phyloP scores from a whole-genome alignment of 805 yeast genomes.

The Clavispora fructus region DNA sequence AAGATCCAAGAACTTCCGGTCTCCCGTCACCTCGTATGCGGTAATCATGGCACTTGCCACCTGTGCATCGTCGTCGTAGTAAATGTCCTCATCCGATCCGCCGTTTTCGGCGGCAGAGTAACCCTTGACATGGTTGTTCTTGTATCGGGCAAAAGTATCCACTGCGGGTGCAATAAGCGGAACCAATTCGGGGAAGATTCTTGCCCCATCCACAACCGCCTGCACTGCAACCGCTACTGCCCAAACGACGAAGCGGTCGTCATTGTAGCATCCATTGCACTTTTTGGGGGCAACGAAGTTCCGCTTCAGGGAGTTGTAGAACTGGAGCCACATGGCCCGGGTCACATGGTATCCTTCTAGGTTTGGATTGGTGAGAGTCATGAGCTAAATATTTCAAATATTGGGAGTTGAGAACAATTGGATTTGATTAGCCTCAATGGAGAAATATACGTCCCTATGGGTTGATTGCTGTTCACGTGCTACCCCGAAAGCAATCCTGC shows the following conservation, averaged over 20 bases:
- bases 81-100: conserved; percentile 57
- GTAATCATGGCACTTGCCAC: conserved; percentile 59
- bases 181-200: conserved; percentile 44
- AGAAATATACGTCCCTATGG: too few relatives aligned
- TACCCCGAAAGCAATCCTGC: not conserved
- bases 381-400: too few relatives aligned
- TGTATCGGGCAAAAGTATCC: conserved; percentile 45
- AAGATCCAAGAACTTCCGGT: conserved; percentile 45
- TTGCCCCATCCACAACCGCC: conserved; percentile 62
- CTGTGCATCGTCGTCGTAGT: conserved; percentile 75
- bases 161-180: conserved; percentile 53
- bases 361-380: conserved; percentile 30
- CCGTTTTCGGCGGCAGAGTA: conserved; percentile 62
- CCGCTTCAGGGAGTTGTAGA: conserved; percentile 33
- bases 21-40: conserved; percentile 64
- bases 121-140: conserved; percentile 46
- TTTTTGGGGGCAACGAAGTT: conserved; percentile 34
- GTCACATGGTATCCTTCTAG: conserved; percentile 30
- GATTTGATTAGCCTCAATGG: too few relatives aligned
- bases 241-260: conserved; percentile 61
- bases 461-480: not conserved
- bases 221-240: conserved; percentile 62
- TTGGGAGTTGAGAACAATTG: too few relatives aligned
- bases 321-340: conserved; percentile 38
- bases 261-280: conserved; percentile 41